phyloP scores from a whole-genome alignment of 306 rosid genomes.

The Begonia fuchsioides region DNA sequence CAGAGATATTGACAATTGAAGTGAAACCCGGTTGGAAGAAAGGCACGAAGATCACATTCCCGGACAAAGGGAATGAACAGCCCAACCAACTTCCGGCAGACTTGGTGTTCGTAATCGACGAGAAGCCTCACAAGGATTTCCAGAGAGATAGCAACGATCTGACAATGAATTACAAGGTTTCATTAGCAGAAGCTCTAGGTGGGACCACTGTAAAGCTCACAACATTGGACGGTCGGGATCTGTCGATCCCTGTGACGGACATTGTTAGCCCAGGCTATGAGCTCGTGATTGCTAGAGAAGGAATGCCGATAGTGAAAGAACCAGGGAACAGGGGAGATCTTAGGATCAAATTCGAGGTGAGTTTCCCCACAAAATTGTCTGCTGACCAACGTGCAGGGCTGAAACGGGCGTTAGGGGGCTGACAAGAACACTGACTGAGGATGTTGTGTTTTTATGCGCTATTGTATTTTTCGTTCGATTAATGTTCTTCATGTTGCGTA shows the following conservation, averaged over 20 bases:
- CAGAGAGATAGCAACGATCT: slow-evolving; percentile 78
- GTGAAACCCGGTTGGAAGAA: slow-evolving; percentile 96
- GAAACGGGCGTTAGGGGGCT: slow-evolving; percentile 40
- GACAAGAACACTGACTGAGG: background rate
- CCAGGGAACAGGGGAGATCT: slow-evolving; percentile 64
- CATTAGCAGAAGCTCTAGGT: slow-evolving; percentile 77
- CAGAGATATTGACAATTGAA: slow-evolving; percentile 70
- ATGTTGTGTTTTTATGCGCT: no score
- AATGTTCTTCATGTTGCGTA: no score
- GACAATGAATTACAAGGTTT: slow-evolving; percentile 39
- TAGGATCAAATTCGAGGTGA: slow-evolving; percentile 71
- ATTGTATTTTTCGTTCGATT: no score
- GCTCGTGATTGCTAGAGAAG: slow-evolving; percentile 49
- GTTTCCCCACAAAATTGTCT: slow-evolving; percentile 57
- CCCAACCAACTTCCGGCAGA: slow-evolving; percentile 69
- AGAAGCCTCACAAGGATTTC: slow-evolving; percentile 66
- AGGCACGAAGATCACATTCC: slow-evolving; percentile 89
- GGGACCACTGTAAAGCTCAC: slow-evolving; percentile 48
- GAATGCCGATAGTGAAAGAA: slow-evolving; percentile 78
- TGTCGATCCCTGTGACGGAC: slow-evolving; percentile 42
- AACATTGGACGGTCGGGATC: slow-evolving; percentile 40
- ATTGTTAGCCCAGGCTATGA: slow-evolving; percentile 79
- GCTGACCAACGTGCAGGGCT: slow-evolving; percentile 63
- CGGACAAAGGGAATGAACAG: slow-evolving; percentile 83
- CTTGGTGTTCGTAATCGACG: slow-evolving; percentile 78